Evolutionary conservation across 2,329 filamentous ascomycete species (phyloP).

Genomic region (Cylindrodendrum hubeiense): DNA sequence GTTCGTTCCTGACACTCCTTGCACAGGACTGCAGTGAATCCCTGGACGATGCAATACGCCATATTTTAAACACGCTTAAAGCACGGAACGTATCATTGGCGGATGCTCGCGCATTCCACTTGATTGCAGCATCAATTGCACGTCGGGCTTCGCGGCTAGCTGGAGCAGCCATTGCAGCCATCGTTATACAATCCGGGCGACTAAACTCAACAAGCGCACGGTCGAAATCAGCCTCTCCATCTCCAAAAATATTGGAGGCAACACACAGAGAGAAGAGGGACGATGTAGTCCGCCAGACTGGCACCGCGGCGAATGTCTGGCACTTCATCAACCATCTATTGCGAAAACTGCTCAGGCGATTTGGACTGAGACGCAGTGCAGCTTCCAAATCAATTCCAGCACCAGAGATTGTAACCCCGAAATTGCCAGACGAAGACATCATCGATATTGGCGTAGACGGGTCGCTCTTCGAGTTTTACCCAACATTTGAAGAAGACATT

Average conservation of each 20-base stretch:
- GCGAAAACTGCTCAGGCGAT: not conserved
- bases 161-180: constrained; percentile 5
- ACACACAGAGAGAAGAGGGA: not conserved
- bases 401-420: not conserved
- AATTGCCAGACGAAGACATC: constrained; percentile 45
- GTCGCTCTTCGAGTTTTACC: constrained; percentile 79
- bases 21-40: not conserved
- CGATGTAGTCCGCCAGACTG: not conserved
- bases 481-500: constrained; percentile 75
- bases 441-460: constrained; percentile 79
- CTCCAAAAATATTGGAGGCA: not conserved
- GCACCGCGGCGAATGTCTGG: not conserved
- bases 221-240: not conserved
- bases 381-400: not conserved
- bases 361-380: not conserved
- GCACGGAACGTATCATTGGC: not conserved
- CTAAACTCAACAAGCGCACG: not conserved
- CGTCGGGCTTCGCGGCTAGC: constrained; percentile 11
- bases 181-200: constrained; percentile 8
- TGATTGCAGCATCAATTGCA: constrained; percentile 3
- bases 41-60: no score
- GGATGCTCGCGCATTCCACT: not conserved
- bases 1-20: not conserved
- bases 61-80: not conserved
- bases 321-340: not conserved